These are phyloP conservation scores for Fomitopsis serialis DNA, from an alignment of 768 basidiomycete species.

Conservation along the genomic window DNA sequence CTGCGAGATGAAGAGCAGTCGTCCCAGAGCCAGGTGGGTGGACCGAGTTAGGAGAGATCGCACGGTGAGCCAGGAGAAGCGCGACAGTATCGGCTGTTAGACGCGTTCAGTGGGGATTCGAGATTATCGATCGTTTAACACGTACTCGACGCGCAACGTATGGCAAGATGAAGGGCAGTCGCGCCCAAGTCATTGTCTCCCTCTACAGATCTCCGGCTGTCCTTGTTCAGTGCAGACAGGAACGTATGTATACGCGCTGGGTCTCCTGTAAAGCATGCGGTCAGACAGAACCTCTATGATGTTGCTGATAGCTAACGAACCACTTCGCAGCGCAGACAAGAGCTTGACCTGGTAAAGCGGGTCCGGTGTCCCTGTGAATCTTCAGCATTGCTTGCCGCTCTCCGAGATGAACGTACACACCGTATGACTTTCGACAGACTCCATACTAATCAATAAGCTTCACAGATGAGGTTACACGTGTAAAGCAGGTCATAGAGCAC, in stretches of 20 bases:
- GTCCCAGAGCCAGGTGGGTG: slow-evolving; percentile 68
- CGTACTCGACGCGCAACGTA: slow-evolving; percentile 75
- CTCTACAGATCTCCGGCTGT: slow-evolving; percentile 46
- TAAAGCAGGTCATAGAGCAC: too few species aligned
- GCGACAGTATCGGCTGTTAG: slow-evolving; percentile 61
- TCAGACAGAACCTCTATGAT: too few species aligned
- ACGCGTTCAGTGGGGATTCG: not conserved
- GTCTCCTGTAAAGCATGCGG: slow-evolving; percentile 47
- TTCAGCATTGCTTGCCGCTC: not conserved
- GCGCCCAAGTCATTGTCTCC: slow-evolving; percentile 56
- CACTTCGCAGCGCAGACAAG: slow-evolving; percentile 35
- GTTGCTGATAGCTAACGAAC: slow-evolving; percentile 17
- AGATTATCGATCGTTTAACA: slow-evolving; percentile 3
- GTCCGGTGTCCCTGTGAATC: slow-evolving; percentile 10
- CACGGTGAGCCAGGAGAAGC: slow-evolving; percentile 63
- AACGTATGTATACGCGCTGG: slow-evolving; percentile 78
- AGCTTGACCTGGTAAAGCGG: slow-evolving; percentile 38
- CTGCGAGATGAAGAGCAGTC: slow-evolving; percentile 71
- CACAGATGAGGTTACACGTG: too few species aligned
- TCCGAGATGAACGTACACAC: not conserved
- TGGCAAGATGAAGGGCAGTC: slow-evolving; percentile 74
- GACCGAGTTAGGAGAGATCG: slow-evolving; percentile 74
- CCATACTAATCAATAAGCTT: too few species aligned
- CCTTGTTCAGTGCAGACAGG: slow-evolving; percentile 68
- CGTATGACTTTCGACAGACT: not conserved